Conservation (phyloP, 1,284 basidiomycete species). For the Neolentinus lepideus region DNA sequence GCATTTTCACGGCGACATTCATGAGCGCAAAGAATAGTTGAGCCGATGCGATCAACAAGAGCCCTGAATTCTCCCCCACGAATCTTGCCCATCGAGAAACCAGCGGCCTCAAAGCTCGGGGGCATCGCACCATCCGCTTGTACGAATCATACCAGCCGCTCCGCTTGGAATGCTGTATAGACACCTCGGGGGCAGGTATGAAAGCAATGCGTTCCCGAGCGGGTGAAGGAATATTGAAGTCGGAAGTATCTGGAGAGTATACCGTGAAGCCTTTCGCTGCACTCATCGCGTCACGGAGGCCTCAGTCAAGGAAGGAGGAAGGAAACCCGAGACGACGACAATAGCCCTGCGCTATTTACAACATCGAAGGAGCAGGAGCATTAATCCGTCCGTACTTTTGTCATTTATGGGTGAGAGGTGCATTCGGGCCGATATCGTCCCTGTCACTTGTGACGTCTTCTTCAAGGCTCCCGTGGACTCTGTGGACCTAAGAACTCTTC, state of each 20-base stretch:
- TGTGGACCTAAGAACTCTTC: no score
- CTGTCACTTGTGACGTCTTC: background rate
- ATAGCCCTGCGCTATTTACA: background rate
- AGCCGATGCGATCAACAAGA: conserved; percentile 53
- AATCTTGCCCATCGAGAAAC: conserved; percentile 4
- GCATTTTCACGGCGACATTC: conserved; percentile 54
- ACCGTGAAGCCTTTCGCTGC: background rate
- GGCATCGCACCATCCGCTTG: background rate
- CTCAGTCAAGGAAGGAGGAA: background rate
- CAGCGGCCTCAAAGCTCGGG: background rate
- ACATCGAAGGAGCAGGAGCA: conserved; percentile 1
- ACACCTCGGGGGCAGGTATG: background rate
- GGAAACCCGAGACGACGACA: background rate
- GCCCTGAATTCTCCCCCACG: conserved; percentile 42
- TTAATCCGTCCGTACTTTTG: background rate
- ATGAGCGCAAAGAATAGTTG: conserved; percentile 59
- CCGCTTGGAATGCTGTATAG: background rate
- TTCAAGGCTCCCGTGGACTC: background rate
- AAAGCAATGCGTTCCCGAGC: background rate
- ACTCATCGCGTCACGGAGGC: background rate
- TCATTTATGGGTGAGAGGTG: background rate
- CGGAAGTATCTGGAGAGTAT: background rate
- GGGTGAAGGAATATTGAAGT: background rate
- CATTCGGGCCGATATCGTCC: background rate
- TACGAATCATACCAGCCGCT: background rate